Conservation (phyloP, 1,284 basidiomycete species). For the Puccinia polysora region DNA sequence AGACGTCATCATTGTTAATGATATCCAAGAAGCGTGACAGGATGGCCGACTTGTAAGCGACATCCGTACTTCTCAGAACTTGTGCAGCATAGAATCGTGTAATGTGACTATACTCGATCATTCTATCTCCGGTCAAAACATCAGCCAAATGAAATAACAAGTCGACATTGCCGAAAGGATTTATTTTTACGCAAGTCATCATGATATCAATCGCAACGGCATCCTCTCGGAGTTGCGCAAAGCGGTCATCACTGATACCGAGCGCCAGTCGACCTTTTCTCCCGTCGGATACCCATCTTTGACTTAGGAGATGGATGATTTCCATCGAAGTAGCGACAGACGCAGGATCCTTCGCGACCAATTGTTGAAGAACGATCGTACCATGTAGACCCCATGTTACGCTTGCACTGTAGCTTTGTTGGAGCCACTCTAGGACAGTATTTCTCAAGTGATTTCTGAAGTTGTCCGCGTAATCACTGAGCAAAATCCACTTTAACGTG, state of each 20-base stretch:
- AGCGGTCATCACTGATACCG: conserved; percentile 56
- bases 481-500: conserved; percentile 46
- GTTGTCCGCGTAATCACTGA: conserved; percentile 48
- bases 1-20: conserved; percentile 66
- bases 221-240: conserved; percentile 60
- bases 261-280: conserved; percentile 51
- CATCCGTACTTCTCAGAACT: conserved; percentile 62
- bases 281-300: conserved; percentile 41
- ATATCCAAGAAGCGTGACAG: conserved; percentile 78
- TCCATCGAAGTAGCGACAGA: conserved; percentile 19
- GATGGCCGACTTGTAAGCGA: conserved; percentile 72
- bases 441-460: conserved; percentile 47
- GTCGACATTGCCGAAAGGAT: conserved; percentile 71
- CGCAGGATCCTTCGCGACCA: conserved; percentile 30
- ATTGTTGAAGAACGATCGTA: conserved; percentile 38
- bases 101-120: conserved; percentile 75
- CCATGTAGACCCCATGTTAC: conserved; percentile 33
- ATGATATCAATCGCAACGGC: conserved; percentile 71
- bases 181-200: conserved; percentile 59
- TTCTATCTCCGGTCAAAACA: conserved; percentile 73
- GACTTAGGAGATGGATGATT: conserved; percentile 39
- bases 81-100: conserved; percentile 83
- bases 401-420: conserved; percentile 26
- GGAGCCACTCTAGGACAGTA: conserved; percentile 29
- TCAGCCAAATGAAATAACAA: conserved; percentile 82